These are phyloP conservation scores for Aspergillus ellipticus DNA, from an alignment of 495 filamentous ascomycete species.

Conservation along the genomic window DNA sequence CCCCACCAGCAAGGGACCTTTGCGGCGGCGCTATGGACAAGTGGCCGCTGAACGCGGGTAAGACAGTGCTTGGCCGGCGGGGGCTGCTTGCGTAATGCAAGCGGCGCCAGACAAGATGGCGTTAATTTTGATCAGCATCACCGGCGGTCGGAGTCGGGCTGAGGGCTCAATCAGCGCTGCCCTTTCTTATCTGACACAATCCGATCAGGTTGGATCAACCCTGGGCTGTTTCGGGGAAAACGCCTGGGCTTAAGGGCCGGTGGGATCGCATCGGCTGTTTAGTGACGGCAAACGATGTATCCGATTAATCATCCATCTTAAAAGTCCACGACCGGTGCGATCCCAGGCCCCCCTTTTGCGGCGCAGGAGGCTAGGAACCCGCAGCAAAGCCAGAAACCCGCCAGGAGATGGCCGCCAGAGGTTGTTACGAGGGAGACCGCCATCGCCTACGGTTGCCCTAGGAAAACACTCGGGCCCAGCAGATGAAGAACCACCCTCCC, in stretches of 20 bases:
- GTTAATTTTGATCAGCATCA: conserved; percentile 40
- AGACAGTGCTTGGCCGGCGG: conserved; percentile 31
- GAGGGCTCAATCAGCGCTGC: not conserved
- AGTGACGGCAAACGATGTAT: not conserved
- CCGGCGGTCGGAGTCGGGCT: conserved; percentile 4
- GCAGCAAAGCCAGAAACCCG: no score
- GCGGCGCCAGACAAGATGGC: conserved; percentile 20
- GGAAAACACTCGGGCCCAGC: not conserved
- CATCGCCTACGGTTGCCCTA: no score
- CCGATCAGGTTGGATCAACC: no score
- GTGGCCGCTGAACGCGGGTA: conserved; percentile 37
- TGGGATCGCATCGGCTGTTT: no score
- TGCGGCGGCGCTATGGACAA: conserved; percentile 32
- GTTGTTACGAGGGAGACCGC: no score
- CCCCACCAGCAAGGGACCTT: conserved; percentile 44
- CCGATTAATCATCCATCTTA: no score
- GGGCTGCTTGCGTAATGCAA: conserved; percentile 44
- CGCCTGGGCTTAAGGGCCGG: not conserved
- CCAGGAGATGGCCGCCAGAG: no score
- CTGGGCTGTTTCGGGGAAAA: not conserved
- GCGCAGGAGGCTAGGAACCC: no score
- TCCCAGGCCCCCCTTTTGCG: no score
- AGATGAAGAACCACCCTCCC: not conserved
- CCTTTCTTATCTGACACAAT: conserved; percentile 8
- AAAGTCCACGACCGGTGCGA: no score